Conservation (phyloP, 2,329 filamentous ascomycete species). For the Colletotrichum horii region DNA sequence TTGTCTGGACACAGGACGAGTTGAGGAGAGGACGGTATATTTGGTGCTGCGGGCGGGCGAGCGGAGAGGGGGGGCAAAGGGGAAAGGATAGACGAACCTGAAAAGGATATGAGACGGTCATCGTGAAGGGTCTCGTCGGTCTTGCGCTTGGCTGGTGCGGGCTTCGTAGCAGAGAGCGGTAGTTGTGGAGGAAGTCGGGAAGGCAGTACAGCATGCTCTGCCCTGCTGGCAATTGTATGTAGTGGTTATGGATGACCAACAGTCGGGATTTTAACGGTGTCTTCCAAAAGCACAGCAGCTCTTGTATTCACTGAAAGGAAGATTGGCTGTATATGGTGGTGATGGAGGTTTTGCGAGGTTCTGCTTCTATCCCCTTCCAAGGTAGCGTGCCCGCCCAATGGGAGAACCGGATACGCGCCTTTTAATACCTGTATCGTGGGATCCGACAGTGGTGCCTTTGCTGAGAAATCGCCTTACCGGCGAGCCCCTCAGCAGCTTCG, state of each 20-base stretch:
- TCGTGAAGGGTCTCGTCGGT: conserved; percentile 20
- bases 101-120: conserved; percentile 28
- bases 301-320: neutral
- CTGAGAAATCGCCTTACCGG: conserved; percentile 39
- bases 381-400: neutral
- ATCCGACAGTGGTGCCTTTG: conserved; percentile 25
- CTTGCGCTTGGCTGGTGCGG: neutral
- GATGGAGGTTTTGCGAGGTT: neutral
- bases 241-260: neutral
- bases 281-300: neutral
- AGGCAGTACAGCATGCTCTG: conserved; percentile 21
- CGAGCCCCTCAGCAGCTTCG: neutral
- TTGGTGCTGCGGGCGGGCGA: neutral
- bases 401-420: neutral
- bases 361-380: neutral
- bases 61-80: neutral
- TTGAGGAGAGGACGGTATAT: neutral
- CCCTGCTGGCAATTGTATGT: neutral
- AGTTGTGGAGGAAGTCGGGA: conserved; percentile 19
- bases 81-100: conserved; percentile 21
- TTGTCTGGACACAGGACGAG: neutral
- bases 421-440: conserved; percentile 13
- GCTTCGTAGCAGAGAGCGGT: conserved; percentile 16
- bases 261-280: neutral
- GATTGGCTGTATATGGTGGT: neutral